Evolutionary conservation across 495 filamentous ascomycete species (phyloP), one percentile per base, ranked within the genome.

Genomic region (Lophiotrema nucula): DNA sequence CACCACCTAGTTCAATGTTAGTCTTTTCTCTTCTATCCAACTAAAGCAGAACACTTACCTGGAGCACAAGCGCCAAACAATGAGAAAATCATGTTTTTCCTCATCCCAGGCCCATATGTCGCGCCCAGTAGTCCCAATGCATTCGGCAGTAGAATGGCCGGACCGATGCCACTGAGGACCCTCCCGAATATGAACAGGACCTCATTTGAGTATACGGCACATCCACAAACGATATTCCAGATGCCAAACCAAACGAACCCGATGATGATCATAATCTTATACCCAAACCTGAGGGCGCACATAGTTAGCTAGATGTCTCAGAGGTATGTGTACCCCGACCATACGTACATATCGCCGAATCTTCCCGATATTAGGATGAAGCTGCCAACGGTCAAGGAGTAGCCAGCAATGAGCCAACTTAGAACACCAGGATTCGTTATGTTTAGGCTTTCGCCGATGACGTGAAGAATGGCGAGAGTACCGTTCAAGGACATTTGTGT

Each of bases 151-250:
- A 78, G 59, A 23, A 81, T 65, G 1, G 79, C 79, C 1, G 79
- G 75, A 1, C 80, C 82, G 4, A 83, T 64, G 4, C 81, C 82
- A 13, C 79, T 75, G 4, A 83, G 58, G 1, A 73, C 76, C 15
- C 80, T 73, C 38, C 74, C 73, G 28, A 73, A 65, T 23, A 76
- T 69, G 58, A 79, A 81, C 18, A 84, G 64, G 19, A 68, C 59
- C 21, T 70, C 25, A 41, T 70, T 64, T 38, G 67, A 67, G 45
- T 69, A 77, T 12, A 73, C 70, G 37, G 58, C 63, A 15, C 65
- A 51, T 3, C 65, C 65, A 2, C 31, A 12, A 10, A 66, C 35
- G 3, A 55, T n/a, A 15, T 46, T 49, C 62, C 62, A 66, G 6
- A 62, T 3, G 13, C 43, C 45, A 23, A 68, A 55, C 65, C 65